These are phyloP conservation scores for Carallia pectinifolia DNA, from an alignment of 345 rosid species.

Conservation along the genomic window DNA sequence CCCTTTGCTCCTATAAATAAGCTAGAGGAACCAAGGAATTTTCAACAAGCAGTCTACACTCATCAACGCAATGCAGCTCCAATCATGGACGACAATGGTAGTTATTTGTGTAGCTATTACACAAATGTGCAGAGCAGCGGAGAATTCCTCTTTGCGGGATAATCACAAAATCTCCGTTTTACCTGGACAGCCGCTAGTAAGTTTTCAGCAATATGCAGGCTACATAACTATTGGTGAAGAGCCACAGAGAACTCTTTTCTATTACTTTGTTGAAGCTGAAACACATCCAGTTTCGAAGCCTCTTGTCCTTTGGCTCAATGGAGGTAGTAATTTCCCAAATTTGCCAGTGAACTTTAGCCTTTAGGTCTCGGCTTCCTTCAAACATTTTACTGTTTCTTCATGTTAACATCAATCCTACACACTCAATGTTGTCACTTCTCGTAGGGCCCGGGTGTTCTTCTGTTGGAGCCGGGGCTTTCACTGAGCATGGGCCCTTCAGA, in stretches of 20 bases:
- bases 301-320: not conserved
- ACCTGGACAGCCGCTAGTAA: not conserved
- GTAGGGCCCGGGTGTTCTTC: slow-evolving; percentile 16
- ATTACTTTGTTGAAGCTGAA: not conserved
- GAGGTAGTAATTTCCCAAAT: not conserved
- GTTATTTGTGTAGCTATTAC: not conserved
- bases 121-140: not conserved
- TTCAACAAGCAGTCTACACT: no score
- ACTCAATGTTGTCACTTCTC: not conserved
- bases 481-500: slow-evolving; percentile 12
- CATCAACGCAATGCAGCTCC: no score
- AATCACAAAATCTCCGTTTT: not conserved
- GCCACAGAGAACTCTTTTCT: not conserved
- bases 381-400: not conserved
- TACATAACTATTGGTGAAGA: not conserved
- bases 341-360: no score
- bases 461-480: slow-evolving; percentile 8
- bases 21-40: no score
- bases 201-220: not conserved
- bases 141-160: no score
- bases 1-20: no score
- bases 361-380: not conserved
- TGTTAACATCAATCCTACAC: no score
- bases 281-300: not conserved
- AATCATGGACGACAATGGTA: not conserved